These are phyloP conservation scores for Sodiomyces alkalinus DNA, from an alignment of 2,329 filamentous ascomycete species.

Conservation along the genomic window DNA sequence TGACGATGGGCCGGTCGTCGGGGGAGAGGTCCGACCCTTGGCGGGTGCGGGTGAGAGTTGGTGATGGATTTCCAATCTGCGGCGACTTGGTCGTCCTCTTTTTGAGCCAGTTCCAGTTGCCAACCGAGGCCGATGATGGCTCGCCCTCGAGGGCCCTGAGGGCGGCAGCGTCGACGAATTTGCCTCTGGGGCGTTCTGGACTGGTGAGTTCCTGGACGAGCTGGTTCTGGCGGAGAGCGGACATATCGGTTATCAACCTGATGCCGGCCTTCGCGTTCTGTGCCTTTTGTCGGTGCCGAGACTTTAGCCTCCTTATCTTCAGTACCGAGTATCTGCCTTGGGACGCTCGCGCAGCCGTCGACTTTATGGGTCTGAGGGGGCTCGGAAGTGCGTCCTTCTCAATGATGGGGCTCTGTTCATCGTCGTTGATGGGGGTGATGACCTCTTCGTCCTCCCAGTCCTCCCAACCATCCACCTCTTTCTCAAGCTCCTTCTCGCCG, in stretches of 20 bases:
- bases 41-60: conserved; percentile 10
- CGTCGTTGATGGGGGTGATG: conserved; percentile 22
- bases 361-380: conserved; percentile 4
- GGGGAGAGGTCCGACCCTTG: conserved; percentile 42
- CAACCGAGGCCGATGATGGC: conserved; percentile 35
- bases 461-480: conserved; percentile 30
- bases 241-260: conserved; percentile 55
- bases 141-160: conserved; percentile 43
- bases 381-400: conserved; percentile 5
- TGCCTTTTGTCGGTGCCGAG: conserved; percentile 43
- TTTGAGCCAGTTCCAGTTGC: conserved; percentile 41
- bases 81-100: conserved; percentile 19
- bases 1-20: conserved; percentile 55
- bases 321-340: conserved; percentile 19
- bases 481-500: neutral
- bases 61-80: no score
- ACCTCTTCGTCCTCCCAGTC: conserved; percentile 36
- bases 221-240: conserved; percentile 30
- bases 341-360: conserved; percentile 4
- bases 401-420: conserved; percentile 18
- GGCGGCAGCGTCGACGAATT: conserved; percentile 44
- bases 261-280: conserved; percentile 49
- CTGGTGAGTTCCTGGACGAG: conserved; percentile 15
- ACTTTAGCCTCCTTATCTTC: conserved; percentile 34
- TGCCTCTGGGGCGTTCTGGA: conserved; percentile 17